A percentile compares a stretch with the other conserved stretches of the same genome.
These are phyloP conservation scores for Plectosphaerella cucumerina DNA, from an alignment of 2,329 filamentous ascomycete species.

Conservation along the genomic window DNA sequence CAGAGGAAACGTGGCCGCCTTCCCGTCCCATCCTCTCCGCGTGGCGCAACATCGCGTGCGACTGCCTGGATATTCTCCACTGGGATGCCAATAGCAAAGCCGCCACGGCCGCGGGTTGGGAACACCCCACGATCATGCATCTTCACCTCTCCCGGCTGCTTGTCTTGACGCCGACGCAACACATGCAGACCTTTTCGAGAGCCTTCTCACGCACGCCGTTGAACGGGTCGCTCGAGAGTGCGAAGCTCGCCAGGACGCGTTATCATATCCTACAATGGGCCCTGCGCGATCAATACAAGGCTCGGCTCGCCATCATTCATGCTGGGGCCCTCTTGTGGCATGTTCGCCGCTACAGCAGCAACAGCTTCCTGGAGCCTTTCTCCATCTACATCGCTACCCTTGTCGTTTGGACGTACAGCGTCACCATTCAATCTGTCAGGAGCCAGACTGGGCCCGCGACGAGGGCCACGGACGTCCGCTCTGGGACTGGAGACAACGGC, in stretches of 20 bases:
- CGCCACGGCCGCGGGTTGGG: slow-evolving; percentile 41
- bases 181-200: slow-evolving; percentile 36
- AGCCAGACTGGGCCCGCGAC: background rate
- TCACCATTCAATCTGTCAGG: slow-evolving; percentile 6
- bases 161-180: slow-evolving; percentile 41
- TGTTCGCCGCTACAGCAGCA: slow-evolving; percentile 35
- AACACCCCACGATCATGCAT: slow-evolving; percentile 51
- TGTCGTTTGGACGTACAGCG: slow-evolving; percentile 34
- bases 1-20: slow-evolving; percentile 11
- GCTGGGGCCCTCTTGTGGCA: slow-evolving; percentile 42
- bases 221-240: background rate
- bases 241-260: slow-evolving; percentile 1
- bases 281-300: slow-evolving; percentile 34
- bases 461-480: slow-evolving; percentile 2
- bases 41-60: slow-evolving; percentile 41
- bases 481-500: slow-evolving; percentile 1
- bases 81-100: slow-evolving; percentile 52
- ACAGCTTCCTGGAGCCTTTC: slow-evolving; percentile 33
- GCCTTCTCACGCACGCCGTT: background rate
- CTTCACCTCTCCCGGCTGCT: slow-evolving; percentile 50
- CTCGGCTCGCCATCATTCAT: slow-evolving; percentile 38
- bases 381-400: slow-evolving; percentile 32
- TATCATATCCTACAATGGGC: slow-evolving; percentile 10
- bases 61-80: slow-evolving; percentile 51
- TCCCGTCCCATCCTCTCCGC: slow-evolving; percentile 4